phyloP scores from a whole-genome alignment of 495 filamentous ascomycete genomes.

The Xylaria palmicola region DNA sequence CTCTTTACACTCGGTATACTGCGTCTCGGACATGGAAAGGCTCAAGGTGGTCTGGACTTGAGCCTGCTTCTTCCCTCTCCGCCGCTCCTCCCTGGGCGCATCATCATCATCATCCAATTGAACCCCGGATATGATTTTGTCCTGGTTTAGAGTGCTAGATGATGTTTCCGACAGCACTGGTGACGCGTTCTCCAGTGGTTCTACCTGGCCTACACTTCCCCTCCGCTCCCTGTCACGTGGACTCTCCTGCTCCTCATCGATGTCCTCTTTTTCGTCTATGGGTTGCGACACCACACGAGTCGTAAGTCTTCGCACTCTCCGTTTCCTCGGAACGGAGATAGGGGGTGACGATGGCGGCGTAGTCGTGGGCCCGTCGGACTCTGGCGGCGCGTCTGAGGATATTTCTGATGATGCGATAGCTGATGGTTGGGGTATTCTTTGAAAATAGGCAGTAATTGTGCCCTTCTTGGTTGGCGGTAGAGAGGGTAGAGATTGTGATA shows the following conservation, averaged over 20 bases:
- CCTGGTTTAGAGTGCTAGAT: constrained; percentile 7
- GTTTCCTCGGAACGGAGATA: not conserved
- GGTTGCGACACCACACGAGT: constrained; percentile 23
- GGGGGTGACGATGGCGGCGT: constrained; percentile 36
- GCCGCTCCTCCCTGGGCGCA: constrained; percentile 11
- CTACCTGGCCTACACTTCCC: not conserved
- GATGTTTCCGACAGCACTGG: constrained; percentile 9
- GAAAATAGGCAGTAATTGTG: constrained; percentile 46
- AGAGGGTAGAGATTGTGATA: not conserved
- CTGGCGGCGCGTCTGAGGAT: constrained; percentile 17
- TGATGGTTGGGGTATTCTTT: constrained; percentile 22
- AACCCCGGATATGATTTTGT: not conserved
- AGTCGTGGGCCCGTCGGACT: constrained; percentile 9
- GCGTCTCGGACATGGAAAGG: constrained; percentile 34
- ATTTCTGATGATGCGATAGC: constrained; percentile 16
- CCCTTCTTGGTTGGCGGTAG: constrained; percentile 27
- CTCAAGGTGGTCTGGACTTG: constrained; percentile 46
- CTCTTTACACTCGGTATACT: constrained; percentile 44
- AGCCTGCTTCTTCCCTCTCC: constrained; percentile 23
- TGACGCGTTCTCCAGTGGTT: not conserved
- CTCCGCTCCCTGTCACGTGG: not conserved
- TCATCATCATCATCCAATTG: constrained; percentile 9
- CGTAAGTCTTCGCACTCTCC: constrained; percentile 37
- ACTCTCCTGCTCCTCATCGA: not conserved
- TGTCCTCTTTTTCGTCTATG: not conserved